phyloP scores from a whole-genome alignment of 371 early-diverging fungal species.

The Paraphysoderma sedebokerense region DNA sequence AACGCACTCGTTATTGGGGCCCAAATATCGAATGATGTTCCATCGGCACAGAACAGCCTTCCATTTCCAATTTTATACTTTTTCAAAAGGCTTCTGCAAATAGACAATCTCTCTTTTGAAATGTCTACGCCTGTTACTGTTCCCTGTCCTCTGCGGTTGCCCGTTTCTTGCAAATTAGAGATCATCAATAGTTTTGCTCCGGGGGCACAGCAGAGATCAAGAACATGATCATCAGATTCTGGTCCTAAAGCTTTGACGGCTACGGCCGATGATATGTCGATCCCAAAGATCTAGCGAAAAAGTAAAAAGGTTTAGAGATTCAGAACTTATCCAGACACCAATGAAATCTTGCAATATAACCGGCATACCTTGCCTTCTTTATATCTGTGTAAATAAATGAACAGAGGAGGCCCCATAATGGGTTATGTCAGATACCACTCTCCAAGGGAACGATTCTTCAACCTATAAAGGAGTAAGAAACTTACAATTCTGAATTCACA shows the following conservation, averaged over 20 bases:
- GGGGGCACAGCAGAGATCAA: slow-evolving; percentile 60
- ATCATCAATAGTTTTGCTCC: slow-evolving; percentile 72
- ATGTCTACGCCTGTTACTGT: slow-evolving; percentile 88
- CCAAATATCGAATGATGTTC: slow-evolving; percentile 50
- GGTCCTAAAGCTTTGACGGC: slow-evolving; percentile 42
- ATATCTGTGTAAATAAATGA: no score
- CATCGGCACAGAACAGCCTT: slow-evolving; percentile 55
- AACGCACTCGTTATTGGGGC: slow-evolving; percentile 42
- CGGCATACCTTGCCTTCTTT: no score
- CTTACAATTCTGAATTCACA: no score
- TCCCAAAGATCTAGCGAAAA: slow-evolving; percentile 55
- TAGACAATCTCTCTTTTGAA: slow-evolving; percentile 46
- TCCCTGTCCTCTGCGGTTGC: slow-evolving; percentile 27
- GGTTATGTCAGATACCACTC: no score
- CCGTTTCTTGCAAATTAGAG: slow-evolving; percentile 38
- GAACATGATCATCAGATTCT: slow-evolving; percentile 45
- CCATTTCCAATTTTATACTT: slow-evolving; percentile 40
- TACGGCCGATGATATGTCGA: slow-evolving; percentile 68
- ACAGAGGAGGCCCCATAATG: no score
- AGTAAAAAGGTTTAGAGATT: no score
- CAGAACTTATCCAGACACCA: no score
- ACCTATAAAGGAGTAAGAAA: no score
- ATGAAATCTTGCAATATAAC: no score
- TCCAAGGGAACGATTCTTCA: no score
- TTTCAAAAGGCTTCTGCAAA: slow-evolving; percentile 42